phyloP scores from a whole-genome alignment of 2,329 filamentous ascomycete species.

The Neonectria ditissima region DNA sequence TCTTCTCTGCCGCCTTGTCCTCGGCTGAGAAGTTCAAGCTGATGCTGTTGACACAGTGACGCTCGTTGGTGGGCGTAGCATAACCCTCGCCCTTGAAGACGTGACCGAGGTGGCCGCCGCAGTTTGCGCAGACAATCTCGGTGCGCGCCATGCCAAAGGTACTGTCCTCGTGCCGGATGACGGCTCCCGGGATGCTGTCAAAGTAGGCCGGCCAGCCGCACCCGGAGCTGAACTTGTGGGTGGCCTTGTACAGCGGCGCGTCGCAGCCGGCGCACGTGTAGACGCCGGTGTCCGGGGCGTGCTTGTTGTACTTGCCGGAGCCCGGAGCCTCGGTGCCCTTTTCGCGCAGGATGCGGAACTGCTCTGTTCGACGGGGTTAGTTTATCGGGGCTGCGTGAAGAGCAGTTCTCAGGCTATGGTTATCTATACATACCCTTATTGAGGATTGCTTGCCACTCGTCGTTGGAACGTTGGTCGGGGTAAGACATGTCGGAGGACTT shows the following conservation, averaged over 20 bases:
- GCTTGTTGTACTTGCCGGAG: conserved; percentile 88
- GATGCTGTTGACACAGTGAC: conserved; percentile 96
- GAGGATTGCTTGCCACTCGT: conserved; percentile 91
- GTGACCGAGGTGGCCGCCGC: conserved; percentile 93
- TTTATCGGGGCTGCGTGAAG: neutral
- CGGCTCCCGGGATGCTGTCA: conserved; percentile 91
- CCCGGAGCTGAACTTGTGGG: conserved; percentile 94
- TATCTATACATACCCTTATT: conserved; percentile 60
- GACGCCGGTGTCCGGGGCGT: conserved; percentile 79
- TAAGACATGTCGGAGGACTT: conserved; percentile 73
- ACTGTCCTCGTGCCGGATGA: conserved; percentile 82
- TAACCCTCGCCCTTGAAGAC: conserved; percentile 94
- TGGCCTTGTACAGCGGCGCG: conserved; percentile 90
- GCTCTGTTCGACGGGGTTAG: conserved; percentile 69
- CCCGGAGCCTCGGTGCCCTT: conserved; percentile 90
- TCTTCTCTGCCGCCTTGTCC: conserved; percentile 61
- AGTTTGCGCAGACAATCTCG: conserved; percentile 95
- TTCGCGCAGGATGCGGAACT: conserved; percentile 92
- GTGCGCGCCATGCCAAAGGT: conserved; percentile 85
- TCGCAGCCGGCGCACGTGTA: conserved; percentile 91
- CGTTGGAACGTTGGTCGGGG: conserved; percentile 82
- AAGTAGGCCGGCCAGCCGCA: conserved; percentile 99
- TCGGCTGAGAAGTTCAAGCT: conserved; percentile 84
- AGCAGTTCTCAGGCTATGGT: neutral
- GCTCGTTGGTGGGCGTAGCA: conserved; percentile 88